Percentiles rank a stretch among this genome's conserved stretches.
These are phyloP conservation scores for Podaxis sp. DNA, from an alignment of 768 basidiomycete species.

Conservation along the genomic window DNA sequence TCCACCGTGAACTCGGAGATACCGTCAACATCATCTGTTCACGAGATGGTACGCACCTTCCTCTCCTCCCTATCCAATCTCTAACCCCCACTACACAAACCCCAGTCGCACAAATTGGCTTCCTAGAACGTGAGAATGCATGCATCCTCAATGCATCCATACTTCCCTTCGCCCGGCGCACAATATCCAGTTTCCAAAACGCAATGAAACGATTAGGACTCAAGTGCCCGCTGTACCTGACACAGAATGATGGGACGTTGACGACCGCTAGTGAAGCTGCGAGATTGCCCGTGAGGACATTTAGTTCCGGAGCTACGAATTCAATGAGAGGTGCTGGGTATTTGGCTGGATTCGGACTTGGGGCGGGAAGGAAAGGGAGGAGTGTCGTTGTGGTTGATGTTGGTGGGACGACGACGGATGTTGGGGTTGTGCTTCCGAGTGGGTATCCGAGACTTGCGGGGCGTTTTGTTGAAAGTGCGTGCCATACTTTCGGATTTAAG, in stretches of 20 bases:
- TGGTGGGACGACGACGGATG: slow-evolving; percentile 67
- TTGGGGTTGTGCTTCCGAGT: slow-evolving; percentile 57
- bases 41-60: slow-evolving; percentile 35
- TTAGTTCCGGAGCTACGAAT: slow-evolving; percentile 62
- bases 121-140: slow-evolving; percentile 68
- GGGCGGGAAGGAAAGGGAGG: slow-evolving; percentile 20
- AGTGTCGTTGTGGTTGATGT: slow-evolving; percentile 58
- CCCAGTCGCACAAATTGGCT: slow-evolving; percentile 54
- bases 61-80: not conserved
- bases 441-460: slow-evolving; percentile 66
- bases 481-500: not conserved
- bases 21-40: slow-evolving; percentile 51
- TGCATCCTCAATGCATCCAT: slow-evolving; percentile 68
- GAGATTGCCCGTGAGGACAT: slow-evolving; percentile 62
- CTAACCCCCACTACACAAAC: not conserved
- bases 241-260: slow-evolving; percentile 61
- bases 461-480: slow-evolving; percentile 49
- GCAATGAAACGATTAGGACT: slow-evolving; percentile 49
- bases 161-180: slow-evolving; percentile 54
- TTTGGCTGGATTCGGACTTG: slow-evolving; percentile 40
- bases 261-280: slow-evolving; percentile 50
- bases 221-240: slow-evolving; percentile 52
- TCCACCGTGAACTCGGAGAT: slow-evolving; percentile 33
- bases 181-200: slow-evolving; percentile 51
- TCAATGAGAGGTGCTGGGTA: slow-evolving; percentile 71